Evolutionary conservation across 768 basidiomycete genomes (phyloP).

Genomic region (Sporobolomyces pararoseus): DNA sequence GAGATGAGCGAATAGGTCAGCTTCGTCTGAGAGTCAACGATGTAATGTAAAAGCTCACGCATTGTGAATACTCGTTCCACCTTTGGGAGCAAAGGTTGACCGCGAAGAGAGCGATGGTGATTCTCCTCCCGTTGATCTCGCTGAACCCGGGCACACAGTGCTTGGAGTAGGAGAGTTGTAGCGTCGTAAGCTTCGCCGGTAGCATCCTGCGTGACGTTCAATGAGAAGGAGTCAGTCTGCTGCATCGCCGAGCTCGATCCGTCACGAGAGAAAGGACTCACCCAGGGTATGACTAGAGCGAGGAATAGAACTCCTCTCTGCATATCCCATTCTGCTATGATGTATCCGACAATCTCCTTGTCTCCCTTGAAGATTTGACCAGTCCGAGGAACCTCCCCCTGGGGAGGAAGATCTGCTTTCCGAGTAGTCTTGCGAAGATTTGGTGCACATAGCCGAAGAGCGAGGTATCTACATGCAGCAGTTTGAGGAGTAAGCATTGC

Average conservation of each 20-base stretch:
- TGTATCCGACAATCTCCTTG: slow-evolving; percentile 33
- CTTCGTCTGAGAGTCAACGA: too few relatives aligned
- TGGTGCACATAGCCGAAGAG: slow-evolving; percentile 26
- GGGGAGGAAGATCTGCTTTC: background rate
- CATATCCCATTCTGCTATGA: slow-evolving; percentile 36
- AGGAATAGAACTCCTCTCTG: slow-evolving; percentile 28
- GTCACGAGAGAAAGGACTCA: background rate
- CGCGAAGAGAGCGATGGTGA: background rate
- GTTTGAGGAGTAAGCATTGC: too few relatives aligned
- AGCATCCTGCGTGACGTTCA: slow-evolving; percentile 25
- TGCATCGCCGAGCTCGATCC: too few relatives aligned
- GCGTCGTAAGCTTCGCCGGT: slow-evolving; percentile 38
- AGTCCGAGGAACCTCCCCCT: background rate
- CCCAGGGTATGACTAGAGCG: slow-evolving; percentile 35
- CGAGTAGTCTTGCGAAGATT: slow-evolving; percentile 29
- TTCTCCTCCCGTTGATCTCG: slow-evolving; percentile 15
- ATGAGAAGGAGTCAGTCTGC: too few relatives aligned
- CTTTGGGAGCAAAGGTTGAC: slow-evolving; percentile 4
- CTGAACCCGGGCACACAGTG: slow-evolving; percentile 15
- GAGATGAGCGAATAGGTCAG: background rate
- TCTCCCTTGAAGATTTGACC: slow-evolving; percentile 15
- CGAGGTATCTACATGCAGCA: slow-evolving; percentile 24
- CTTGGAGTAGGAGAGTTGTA: slow-evolving; percentile 26
- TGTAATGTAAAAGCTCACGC: slow-evolving; percentile 7
- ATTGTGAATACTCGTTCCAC: slow-evolving; percentile 28